Evolutionary conservation across 306 rosid species (phyloP).

Genomic region (Trichosanthes truncata): DNA sequence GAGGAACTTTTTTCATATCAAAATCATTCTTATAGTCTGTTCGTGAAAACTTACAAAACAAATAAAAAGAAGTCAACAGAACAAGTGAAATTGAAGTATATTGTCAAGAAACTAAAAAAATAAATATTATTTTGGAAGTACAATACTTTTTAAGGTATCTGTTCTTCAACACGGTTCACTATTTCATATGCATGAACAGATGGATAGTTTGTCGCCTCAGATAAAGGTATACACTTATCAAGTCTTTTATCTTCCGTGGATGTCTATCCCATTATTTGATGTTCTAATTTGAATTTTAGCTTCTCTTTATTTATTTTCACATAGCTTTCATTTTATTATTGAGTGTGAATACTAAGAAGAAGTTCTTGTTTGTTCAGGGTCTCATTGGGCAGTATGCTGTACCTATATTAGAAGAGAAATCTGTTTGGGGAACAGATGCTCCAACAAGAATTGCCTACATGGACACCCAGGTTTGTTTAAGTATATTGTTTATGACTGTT

Average conservation of each 20-base stretch:
- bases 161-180: background rate
- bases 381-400: conserved; percentile 96
- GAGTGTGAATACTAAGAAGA: background rate
- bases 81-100: background rate
- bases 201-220: background rate
- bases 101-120: no score
- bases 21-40: background rate
- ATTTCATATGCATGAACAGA: background rate
- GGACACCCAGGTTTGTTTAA: conserved; percentile 74
- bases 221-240: background rate
- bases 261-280: background rate
- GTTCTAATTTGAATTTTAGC: background rate
- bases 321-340: background rate
- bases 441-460: conserved; percentile 97
- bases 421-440: conserved; percentile 98
- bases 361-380: conserved; percentile 34
- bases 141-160: background rate
- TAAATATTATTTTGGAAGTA: background rate
- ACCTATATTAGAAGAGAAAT: conserved; percentile 88
- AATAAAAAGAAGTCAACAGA: background rate
- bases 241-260: background rate
- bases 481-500: background rate
- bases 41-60: background rate
- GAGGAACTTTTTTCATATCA: background rate
- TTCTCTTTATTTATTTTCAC: background rate